Evolutionary conservation across 192 early-diverging fungal species (phyloP).

Genomic region (Backusella morwellensis): DNA sequence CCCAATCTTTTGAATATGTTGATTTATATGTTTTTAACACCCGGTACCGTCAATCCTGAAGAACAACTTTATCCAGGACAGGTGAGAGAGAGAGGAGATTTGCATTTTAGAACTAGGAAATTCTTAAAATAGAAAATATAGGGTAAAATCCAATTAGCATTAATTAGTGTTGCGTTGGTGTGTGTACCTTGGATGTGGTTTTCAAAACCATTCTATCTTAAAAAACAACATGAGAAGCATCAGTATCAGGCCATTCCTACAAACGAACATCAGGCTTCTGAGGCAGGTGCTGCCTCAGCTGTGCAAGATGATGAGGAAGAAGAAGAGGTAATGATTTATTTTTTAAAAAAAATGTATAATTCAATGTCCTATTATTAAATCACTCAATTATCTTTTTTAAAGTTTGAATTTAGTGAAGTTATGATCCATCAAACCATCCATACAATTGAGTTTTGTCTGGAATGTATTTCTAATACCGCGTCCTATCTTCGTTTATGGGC

Average conservation of each 20-base stretch:
- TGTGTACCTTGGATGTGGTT: constrained; percentile 99
- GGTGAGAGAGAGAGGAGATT: not conserved
- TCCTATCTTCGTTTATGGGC: constrained; percentile 99
- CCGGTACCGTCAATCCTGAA: constrained; percentile 67
- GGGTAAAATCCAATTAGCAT: constrained; percentile 70
- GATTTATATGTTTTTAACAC: constrained; percentile 98
- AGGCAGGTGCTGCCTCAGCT: constrained; percentile 19
- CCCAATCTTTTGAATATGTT: constrained; percentile 96
- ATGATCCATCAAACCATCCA: constrained; percentile 98
- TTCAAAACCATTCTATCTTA: constrained; percentile 85
- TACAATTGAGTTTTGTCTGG: constrained; percentile 96
- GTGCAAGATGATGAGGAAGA: constrained; percentile 44
- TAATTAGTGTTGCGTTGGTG: constrained; percentile 79
- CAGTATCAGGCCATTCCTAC: constrained; percentile 61
- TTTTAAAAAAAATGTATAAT: not conserved
- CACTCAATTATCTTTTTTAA: constrained; percentile 26
- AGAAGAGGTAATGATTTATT: constrained; percentile 16
- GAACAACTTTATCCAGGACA: constrained; percentile 87
- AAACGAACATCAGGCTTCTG: constrained; percentile 52
- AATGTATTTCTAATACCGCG: constrained; percentile 96
- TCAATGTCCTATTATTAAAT: not conserved
- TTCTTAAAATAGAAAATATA: not conserved
- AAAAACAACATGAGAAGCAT: constrained; percentile 77
- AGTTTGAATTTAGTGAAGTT: constrained; percentile 94
- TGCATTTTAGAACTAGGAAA: no score